Evolutionary conservation across 805 yeast genomes (phyloP), one percentile per base, ranked within the genome.

Genomic region (Candida sithepensis): DNA sequence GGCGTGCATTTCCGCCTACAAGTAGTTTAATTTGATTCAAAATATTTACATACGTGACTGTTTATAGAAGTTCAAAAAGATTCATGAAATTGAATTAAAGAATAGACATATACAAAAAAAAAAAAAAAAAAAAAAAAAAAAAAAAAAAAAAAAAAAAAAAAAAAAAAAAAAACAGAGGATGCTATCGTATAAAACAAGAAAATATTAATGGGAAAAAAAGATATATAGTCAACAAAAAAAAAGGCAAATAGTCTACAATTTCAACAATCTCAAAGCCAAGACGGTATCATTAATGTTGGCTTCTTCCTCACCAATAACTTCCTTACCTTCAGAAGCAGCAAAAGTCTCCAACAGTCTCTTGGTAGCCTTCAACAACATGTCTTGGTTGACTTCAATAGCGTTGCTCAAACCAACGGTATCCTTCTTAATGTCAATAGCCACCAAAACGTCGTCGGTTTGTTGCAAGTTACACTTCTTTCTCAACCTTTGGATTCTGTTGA

Each of bases 401-500:
- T 70, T 67, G 40, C 75, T 81, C 47, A 91, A 73, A 23, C 76
- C 80, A 58, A 86, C 77, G 50, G 88, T 81, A 60, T 84, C 90
- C 55, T 79, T 82, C 55, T 81, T 78, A 51, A 90, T 65, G 54
- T 80, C 72, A 70, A 88, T 88, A 70, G 92, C 90, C 50, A 94
- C 96, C 54, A 79, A 68, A 44, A 94, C 95, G 58, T 94, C 99
- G 66, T 94, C 99, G 40, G 97, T 92, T 52, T 96, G 91, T 64
- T 87, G 87, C 63, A 94, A 77, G 30, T 96, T 96, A 54, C 88
- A 90, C 79, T 91, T 90, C 85, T 94, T 94, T 73, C 99, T 86
- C 65, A 91, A 81, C 69, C 96, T 85, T 78, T 94, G 99, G 57
- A 94, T 89, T 72, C 99, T 90, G 80, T 94, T 94, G 63, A 94